These are phyloP conservation scores for Hypomontagnella monticulosa DNA, from an alignment of 495 filamentous ascomycete genomes.

Conservation along the genomic window DNA sequence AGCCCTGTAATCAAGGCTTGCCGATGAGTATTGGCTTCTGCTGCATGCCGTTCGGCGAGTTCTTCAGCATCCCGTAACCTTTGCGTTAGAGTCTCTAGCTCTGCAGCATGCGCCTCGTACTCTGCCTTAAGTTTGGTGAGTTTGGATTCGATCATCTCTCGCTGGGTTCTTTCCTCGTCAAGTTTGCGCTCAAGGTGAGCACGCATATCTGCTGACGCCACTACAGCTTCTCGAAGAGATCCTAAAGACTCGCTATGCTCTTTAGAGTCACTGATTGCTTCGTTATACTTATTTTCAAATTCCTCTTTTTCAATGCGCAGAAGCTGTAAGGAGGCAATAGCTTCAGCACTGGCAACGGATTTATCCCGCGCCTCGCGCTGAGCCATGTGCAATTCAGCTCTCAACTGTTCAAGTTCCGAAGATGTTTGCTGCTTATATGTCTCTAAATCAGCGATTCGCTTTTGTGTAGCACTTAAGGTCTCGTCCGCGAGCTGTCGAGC, in stretches of 20 bases:
- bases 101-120: constrained; percentile 82
- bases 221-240: constrained; percentile 80
- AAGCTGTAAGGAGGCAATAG: constrained; percentile 74
- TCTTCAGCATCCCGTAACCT: constrained; percentile 89
- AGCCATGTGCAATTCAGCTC: constrained; percentile 80
- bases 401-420: constrained; percentile 83
- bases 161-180: constrained; percentile 80
- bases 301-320: constrained; percentile 86
- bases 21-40: constrained; percentile 87
- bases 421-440: constrained; percentile 80
- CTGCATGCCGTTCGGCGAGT: constrained; percentile 84
- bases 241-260: constrained; percentile 77
- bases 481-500: constrained; percentile 88
- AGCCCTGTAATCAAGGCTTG: constrained; percentile 84
- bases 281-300: constrained; percentile 72
- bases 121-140: constrained; percentile 81
- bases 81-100: constrained; percentile 78
- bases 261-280: constrained; percentile 70
- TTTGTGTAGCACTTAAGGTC: constrained; percentile 81
- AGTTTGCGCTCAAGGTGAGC: constrained; percentile 80
- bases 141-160: constrained; percentile 82
- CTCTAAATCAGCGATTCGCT: constrained; percentile 84
- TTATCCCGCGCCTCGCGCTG: constrained; percentile 82
- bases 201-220: constrained; percentile 78
- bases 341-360: constrained; percentile 76